A percentile compares a stretch with the other conserved stretches of the same genome.
Conservation (phyloP, 495 filamentous ascomycete genomes). For the Amorphotheca resinae region DNA sequence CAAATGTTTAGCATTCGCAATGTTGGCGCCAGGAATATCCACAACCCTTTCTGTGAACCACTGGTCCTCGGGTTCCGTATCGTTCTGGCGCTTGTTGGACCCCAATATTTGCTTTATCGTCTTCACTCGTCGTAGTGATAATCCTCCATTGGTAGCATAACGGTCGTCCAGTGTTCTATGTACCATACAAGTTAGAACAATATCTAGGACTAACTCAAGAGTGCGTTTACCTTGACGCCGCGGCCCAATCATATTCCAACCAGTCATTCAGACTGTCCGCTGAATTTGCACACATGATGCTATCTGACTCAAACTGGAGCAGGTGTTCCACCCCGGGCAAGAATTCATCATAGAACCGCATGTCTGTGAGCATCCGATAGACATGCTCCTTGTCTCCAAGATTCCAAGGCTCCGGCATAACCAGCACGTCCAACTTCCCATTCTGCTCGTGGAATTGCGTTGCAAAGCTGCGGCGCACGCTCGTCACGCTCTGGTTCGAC, state of each 20-base stretch:
- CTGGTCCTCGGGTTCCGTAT: constrained; percentile 35
- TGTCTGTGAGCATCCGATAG: constrained; percentile 30
- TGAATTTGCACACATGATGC: constrained; percentile 37
- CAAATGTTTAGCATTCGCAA: constrained; percentile 25
- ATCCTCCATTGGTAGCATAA: constrained; percentile 36
- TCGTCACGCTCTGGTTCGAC: constrained; percentile 27
- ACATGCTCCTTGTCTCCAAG: constrained; percentile 32
- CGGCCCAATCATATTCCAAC: constrained; percentile 36
- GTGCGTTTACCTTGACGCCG: constrained; percentile 28
- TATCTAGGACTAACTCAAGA: not conserved
- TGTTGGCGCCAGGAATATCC: constrained; percentile 31
- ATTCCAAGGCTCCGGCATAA: constrained; percentile 28
- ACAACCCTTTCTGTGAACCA: constrained; percentile 35
- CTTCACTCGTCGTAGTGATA: constrained; percentile 35
- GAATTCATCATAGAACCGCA: constrained; percentile 34
- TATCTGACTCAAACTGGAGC: constrained; percentile 35
- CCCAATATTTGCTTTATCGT: constrained; percentile 28
- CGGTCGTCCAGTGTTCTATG: constrained; percentile 23
- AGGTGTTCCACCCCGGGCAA: constrained; percentile 33
- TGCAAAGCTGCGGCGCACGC: constrained; percentile 27
- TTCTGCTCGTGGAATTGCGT: constrained; percentile 30
- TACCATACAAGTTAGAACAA: not conserved
- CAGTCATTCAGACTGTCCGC: constrained; percentile 32
- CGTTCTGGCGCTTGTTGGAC: constrained; percentile 32
- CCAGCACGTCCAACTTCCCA: constrained; percentile 35